Percentiles rank a stretch among this genome's conserved stretches.
Evolutionary conservation across 2,329 filamentous ascomycete species (phyloP).

Genomic region (Claviceps purpurea): DNA sequence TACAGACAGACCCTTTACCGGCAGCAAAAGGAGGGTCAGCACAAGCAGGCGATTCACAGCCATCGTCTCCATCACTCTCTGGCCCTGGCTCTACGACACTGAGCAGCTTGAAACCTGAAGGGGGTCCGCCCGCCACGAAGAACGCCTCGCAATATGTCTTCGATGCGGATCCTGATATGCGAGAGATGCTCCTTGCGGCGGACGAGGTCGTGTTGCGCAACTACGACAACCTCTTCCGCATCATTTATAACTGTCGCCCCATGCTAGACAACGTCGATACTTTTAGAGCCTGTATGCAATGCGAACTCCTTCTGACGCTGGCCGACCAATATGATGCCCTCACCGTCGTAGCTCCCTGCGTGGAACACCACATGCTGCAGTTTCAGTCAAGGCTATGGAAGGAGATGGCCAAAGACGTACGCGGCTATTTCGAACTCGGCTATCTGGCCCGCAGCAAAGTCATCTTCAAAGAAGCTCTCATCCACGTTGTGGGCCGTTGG

Average conservation of each 20-base stretch:
- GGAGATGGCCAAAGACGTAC: constrained; percentile 91
- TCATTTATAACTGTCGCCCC: constrained; percentile 51
- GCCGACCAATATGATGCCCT: too few relatives aligned
- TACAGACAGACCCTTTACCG: too few relatives aligned
- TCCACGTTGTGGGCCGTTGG: constrained; percentile 93
- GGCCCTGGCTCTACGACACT: constrained; percentile 11
- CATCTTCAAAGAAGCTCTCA: constrained; percentile 75
- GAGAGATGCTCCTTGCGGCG: too few relatives aligned
- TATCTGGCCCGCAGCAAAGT: constrained; percentile 74
- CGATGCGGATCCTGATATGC: too few relatives aligned
- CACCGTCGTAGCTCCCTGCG: too few relatives aligned
- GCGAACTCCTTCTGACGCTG: constrained; percentile 60
- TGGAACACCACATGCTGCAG: too few relatives aligned
- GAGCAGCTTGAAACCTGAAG: constrained; percentile 10
- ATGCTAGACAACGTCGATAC: constrained; percentile 75
- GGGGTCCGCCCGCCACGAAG: constrained; percentile 26
- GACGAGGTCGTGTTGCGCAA: constrained; percentile 72
- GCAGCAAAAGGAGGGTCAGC: too few relatives aligned
- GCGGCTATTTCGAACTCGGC: constrained; percentile 79
- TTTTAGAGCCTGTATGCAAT: constrained; percentile 83
- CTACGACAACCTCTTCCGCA: constrained; percentile 63
- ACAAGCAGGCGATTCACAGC: too few relatives aligned
- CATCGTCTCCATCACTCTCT: constrained; percentile 2
- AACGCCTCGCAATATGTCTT: constrained; percentile 28
- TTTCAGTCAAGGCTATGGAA: constrained; percentile 50